These are phyloP conservation scores for Aegilops speltoides DNA, from an alignment of 176 grass and related monocot genomes.

Conservation along the genomic window DNA sequence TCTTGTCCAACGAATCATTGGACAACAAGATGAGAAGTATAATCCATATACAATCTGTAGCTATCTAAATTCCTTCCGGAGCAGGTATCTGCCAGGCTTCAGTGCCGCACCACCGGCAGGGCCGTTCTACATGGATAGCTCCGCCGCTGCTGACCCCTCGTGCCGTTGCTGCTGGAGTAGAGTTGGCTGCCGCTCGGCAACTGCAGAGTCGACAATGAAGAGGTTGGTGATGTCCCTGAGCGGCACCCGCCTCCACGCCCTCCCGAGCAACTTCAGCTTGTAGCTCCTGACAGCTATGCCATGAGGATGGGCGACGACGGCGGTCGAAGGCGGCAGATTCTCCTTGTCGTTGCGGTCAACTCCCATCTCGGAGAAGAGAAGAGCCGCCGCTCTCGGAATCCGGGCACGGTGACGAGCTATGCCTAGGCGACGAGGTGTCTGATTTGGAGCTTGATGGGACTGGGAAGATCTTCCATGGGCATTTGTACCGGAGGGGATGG, in stretches of 20 bases:
- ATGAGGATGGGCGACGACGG: no score
- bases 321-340: no score
- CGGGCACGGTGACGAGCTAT: no score
- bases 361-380: no score
- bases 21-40: not conserved
- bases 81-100: slow-evolving; percentile 9
- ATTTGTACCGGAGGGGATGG: no score
- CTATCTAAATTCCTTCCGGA: slow-evolving; percentile 44
- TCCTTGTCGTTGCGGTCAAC: no score
- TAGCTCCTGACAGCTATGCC: no score
- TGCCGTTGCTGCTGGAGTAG: not conserved
- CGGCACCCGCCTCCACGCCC: not conserved
- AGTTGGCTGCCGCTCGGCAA: not conserved
- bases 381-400: no score
- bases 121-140: not conserved
- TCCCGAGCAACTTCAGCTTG: no score
- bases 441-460: no score
- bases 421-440: no score
- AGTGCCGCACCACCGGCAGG: not conserved
- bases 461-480: no score
- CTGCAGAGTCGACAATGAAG: not conserved
- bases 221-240: slow-evolving; percentile 54
- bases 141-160: not conserved
- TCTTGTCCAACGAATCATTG: slow-evolving; percentile 16
- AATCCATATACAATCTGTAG: not conserved